Conservation (phyloP, 1,284 basidiomycete genomes). For the Phaffia rhodozyma region DNA sequence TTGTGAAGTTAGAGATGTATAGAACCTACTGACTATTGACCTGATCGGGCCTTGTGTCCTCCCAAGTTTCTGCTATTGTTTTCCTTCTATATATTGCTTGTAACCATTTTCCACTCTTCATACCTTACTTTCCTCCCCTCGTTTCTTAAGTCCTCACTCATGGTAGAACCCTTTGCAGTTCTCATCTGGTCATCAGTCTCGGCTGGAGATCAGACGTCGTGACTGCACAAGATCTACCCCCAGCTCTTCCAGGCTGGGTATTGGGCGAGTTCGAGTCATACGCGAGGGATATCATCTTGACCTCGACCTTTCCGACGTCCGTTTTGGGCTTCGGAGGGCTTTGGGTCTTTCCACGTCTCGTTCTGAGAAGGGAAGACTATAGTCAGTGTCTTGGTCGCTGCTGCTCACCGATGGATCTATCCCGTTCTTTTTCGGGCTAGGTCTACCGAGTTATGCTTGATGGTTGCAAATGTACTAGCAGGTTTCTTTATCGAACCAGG, state of each 20-base stretch:
- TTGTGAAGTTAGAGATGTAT: background rate
- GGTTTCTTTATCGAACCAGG: too few species aligned
- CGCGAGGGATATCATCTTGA: conserved; percentile 2
- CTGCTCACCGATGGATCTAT: background rate
- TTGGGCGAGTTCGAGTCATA: conserved; percentile 12
- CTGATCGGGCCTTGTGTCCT: too few species aligned
- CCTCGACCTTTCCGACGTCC: background rate
- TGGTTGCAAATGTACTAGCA: too few species aligned
- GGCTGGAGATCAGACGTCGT: background rate
- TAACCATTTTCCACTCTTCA: background rate
- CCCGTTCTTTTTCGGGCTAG: background rate
- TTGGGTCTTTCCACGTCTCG: background rate
- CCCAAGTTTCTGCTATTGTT: background rate
- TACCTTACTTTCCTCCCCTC: background rate
- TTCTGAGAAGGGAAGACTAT: too few species aligned
- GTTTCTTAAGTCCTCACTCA: conserved; percentile 3
- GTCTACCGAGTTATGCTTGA: too few species aligned
- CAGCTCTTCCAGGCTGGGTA: conserved; percentile 9
- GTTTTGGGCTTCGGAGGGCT: background rate
- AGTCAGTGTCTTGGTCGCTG: too few species aligned
- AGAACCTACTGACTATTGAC: background rate
- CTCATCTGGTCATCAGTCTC: background rate
- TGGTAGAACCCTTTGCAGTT: background rate
- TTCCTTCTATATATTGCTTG: background rate
- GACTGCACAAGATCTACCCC: background rate